Percentiles rank a stretch among this genome's conserved stretches.
Evolutionary conservation across 208 protist genomes (phyloP).

Genomic region (Strigomonas culicis): DNA sequence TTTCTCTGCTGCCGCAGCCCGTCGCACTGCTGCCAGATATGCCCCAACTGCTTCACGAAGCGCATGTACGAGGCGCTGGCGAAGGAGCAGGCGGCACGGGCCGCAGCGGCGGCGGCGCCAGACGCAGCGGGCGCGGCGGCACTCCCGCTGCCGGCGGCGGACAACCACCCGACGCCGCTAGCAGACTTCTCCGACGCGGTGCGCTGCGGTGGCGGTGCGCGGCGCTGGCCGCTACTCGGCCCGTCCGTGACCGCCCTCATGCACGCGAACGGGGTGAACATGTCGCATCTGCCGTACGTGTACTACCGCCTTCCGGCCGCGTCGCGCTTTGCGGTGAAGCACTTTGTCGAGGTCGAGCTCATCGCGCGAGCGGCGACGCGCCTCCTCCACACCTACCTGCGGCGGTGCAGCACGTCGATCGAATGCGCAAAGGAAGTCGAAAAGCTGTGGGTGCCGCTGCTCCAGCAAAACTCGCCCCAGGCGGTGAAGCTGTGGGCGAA

Average conservation of each 20-base stretch:
- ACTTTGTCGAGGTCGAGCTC: constrained; percentile 73
- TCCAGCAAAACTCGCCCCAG: constrained; percentile 36
- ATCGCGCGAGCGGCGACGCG: constrained; percentile 58
- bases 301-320: constrained; percentile 58
- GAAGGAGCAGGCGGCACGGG: neutral
- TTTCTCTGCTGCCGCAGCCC: constrained; percentile 62
- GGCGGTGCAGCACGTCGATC: constrained; percentile 24
- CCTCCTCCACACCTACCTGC: constrained; percentile 52
- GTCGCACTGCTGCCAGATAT: constrained; percentile 63
- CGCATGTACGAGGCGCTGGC: constrained; percentile 28
- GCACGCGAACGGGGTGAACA: constrained; percentile 71
- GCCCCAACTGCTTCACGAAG: constrained; percentile 66
- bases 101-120: too few relatives aligned
- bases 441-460: constrained; percentile 40
- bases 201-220: constrained; percentile 27
- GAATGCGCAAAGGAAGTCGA: constrained; percentile 28
- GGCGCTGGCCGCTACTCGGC: constrained; percentile 23
- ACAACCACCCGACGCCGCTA: neutral
- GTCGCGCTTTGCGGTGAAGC: constrained; percentile 39
- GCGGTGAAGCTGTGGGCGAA: constrained; percentile 65
- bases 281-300: constrained; percentile 77
- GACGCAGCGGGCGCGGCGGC: neutral
- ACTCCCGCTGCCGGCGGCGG: neutral
- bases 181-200: constrained; percentile 46
- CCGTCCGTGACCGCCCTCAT: constrained; percentile 47